These are phyloP conservation scores for Nigrospora oryzae DNA, from an alignment of 2,329 filamentous ascomycete species.

Conservation along the genomic window DNA sequence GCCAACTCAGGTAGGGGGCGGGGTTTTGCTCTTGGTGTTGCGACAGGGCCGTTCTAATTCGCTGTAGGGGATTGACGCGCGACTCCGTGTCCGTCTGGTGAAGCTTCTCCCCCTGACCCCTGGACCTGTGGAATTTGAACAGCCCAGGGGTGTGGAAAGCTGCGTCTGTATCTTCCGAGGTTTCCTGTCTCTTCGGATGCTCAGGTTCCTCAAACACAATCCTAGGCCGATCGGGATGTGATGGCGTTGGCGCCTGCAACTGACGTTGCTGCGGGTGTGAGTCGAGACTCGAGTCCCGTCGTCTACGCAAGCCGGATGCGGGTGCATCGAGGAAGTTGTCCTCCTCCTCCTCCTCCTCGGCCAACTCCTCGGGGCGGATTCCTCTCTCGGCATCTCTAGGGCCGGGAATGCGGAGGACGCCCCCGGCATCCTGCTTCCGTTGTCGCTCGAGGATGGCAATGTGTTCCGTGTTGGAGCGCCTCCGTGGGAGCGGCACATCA, in stretches of 20 bases:
- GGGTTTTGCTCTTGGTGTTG: constrained; percentile 43
- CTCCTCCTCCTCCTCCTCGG: constrained; percentile 22
- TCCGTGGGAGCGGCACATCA: constrained; percentile 41
- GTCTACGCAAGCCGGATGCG: constrained; percentile 19
- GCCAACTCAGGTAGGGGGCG: constrained; percentile 89
- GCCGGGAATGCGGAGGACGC: constrained; percentile 79
- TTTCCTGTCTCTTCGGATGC: constrained; percentile 26
- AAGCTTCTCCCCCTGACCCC: constrained; percentile 26
- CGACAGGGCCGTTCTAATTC: constrained; percentile 46
- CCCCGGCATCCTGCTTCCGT: constrained; percentile 61
- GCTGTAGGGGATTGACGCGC: constrained; percentile 33
- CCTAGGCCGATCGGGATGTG: constrained; percentile 19
- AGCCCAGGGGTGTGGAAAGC: constrained; percentile 28
- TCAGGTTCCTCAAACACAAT: constrained; percentile 63
- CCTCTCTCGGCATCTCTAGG: constrained; percentile 85
- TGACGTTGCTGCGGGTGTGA: constrained; percentile 26
- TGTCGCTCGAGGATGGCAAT: constrained; percentile 85
- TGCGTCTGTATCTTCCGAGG: constrained; percentile 33
- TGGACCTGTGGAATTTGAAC: constrained; percentile 35
- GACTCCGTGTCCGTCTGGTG: constrained; percentile 21
- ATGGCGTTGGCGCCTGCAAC: too few species aligned
- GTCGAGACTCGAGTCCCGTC: constrained; percentile 18
- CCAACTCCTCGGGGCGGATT: constrained; percentile 53
- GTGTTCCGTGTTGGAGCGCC: constrained; percentile 61
- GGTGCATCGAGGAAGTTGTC: constrained; percentile 20